These are phyloP conservation scores for Litsea cubeba DNA, from an alignment of 164 flowering plant species.

Conservation along the genomic window DNA sequence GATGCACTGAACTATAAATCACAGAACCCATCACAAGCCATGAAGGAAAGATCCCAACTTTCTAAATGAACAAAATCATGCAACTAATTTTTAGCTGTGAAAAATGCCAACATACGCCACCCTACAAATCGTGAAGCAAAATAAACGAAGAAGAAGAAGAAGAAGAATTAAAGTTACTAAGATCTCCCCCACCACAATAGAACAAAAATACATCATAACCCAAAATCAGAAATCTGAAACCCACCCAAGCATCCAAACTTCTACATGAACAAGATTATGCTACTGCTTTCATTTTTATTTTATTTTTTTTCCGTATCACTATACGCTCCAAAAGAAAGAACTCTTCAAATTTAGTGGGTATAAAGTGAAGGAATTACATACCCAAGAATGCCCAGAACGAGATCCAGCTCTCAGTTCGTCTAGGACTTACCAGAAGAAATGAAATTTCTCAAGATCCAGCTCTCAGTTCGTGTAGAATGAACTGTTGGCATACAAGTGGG, in stretches of 20 bases:
- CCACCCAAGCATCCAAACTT: background rate
- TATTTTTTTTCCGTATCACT: background rate
- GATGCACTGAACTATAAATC: background rate
- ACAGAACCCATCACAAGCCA: background rate
- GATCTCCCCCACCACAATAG: background rate
- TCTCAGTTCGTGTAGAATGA: background rate
- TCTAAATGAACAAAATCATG: background rate
- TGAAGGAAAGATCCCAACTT: background rate
- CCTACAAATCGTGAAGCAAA: background rate
- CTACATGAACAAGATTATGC: background rate
- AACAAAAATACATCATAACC: background rate
- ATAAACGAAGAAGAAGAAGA: background rate
- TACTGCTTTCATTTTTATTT: background rate
- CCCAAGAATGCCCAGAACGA: background rate
- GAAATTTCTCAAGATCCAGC: background rate
- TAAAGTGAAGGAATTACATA: background rate
- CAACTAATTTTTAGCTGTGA: background rate
- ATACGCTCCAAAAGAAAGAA: background rate
- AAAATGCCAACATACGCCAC: background rate
- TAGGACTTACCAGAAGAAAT: no score
- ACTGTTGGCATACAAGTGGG: no score
- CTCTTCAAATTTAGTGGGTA: background rate
- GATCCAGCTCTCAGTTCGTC: background rate
- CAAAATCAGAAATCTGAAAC: background rate
- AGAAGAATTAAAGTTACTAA: background rate